phyloP scores from a whole-genome alignment of 108 stramenopile genomes.

The Fragilaria crotonensis region DNA sequence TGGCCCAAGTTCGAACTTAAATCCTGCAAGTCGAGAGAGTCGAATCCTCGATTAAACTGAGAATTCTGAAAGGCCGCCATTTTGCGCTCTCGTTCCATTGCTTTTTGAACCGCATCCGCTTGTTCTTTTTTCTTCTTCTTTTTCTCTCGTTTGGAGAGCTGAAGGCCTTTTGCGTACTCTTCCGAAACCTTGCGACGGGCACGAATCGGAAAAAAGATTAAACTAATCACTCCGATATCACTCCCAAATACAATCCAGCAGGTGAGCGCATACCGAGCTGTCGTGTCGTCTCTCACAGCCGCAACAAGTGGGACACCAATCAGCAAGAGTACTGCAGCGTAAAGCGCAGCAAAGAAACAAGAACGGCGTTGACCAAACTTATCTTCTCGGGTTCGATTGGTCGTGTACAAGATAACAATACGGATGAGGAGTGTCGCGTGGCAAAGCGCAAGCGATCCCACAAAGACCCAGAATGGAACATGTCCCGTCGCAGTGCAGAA shows the following conservation, averaged over 20 bases:
- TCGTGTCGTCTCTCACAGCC: slow-evolving; percentile 27
- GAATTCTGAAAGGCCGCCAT: not conserved
- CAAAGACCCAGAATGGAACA: slow-evolving; percentile 12
- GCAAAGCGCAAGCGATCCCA: slow-evolving; percentile 25
- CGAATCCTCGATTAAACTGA: not conserved
- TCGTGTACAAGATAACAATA: slow-evolving; percentile 30
- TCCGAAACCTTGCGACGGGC: not conserved
- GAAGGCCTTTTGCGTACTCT: not conserved
- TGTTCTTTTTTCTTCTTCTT: not conserved
- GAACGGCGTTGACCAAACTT: slow-evolving; percentile 45
- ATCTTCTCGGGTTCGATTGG: slow-evolving; percentile 27
- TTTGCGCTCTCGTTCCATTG: not conserved
- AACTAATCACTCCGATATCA: slow-evolving; percentile 22
- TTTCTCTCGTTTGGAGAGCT: not conserved
- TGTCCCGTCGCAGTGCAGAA: slow-evolving; percentile 15
- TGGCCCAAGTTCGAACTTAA: too few species aligned
- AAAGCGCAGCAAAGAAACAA: slow-evolving; percentile 32
- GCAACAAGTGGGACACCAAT: slow-evolving; percentile 38
- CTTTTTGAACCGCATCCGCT: not conserved
- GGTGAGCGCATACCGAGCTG: slow-evolving; percentile 26
- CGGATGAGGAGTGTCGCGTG: slow-evolving; percentile 21
- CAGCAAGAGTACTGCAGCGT: slow-evolving; percentile 29
- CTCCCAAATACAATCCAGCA: slow-evolving; percentile 26
- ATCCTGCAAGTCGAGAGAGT: slow-evolving; percentile 30
- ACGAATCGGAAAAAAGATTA: slow-evolving; percentile 1